Conservation (phyloP, 768 basidiomycete genomes). For the Pulveroboletus sp. region DNA sequence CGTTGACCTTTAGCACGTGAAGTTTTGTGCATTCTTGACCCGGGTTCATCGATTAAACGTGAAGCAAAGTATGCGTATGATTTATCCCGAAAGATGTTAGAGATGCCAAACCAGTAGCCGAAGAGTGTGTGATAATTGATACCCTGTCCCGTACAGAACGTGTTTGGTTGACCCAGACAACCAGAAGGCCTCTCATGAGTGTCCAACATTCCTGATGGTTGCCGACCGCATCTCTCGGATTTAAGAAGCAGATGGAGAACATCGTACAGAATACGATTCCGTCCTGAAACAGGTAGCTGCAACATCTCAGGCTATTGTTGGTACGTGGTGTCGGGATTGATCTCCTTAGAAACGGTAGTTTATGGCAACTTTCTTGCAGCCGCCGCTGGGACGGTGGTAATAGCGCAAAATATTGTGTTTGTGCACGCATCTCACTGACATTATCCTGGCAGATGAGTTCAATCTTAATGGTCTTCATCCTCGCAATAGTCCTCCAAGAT, state of each 20-base stretch:
- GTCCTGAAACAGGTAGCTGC: not conserved
- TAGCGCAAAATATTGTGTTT: too few relatives aligned
- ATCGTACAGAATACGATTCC: not conserved
- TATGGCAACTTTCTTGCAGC: too few relatives aligned
- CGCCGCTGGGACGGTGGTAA: not conserved
- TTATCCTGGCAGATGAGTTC: not conserved
- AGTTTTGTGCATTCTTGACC: constrained; percentile 22
- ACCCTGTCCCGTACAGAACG: too few relatives aligned
- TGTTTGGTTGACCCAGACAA: not conserved
- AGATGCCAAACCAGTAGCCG: not conserved
- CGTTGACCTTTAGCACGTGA: not conserved
- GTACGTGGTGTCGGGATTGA: too few relatives aligned
- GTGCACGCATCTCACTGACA: not conserved
- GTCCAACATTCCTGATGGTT: not conserved
- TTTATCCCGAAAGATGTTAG: not conserved
- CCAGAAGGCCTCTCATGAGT: not conserved
- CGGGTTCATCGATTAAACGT: not conserved
- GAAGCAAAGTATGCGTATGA: not conserved
- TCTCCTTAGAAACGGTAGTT: too few relatives aligned
- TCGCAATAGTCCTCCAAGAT: constrained; percentile 7
- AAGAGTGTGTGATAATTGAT: not conserved
- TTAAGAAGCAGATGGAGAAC: not conserved
- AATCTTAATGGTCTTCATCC: constrained; percentile 1
- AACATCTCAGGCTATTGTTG: not conserved
- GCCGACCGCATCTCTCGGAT: not conserved